Evolutionary conservation across 2,329 filamentous ascomycete genomes (phyloP), one percentile per base, ranked within the genome.

Genomic region (Scedosporium dehoogii): DNA sequence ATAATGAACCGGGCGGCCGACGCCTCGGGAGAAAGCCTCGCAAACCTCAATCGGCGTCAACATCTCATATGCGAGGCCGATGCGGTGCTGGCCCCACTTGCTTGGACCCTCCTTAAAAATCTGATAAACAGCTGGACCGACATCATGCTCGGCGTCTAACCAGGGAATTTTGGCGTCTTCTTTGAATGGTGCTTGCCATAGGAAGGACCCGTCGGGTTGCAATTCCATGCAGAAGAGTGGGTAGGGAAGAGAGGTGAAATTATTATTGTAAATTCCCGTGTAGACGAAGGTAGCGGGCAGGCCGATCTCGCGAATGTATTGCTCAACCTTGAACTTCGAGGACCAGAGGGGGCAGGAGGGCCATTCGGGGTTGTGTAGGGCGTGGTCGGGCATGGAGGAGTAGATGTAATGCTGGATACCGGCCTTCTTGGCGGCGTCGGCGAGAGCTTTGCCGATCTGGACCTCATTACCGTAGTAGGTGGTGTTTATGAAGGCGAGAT

Each of bases 251-350:
- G 90, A 94, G 33, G 93, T 97, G 76, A 97, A 99, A 73, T 99
- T 97, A 76, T 97, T 97, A 81, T 97, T 96, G 80, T 97, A 99
- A 69, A 97, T 97, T 64, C 93, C 94, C 9, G 92, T 91, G 75
- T 97, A 97, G 67, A 97, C 88, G 73, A 96, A 97, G 0, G 93
- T 97, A 1, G 92, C 87, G 0, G 91, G 91, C 10, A 97, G 80
- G 9, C 87, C 87, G 48, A 96, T 84, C 71, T 91, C 85, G 63
- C 90, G 86, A 60, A 97, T 84, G 73, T 97, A 96, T 62, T 94
- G 89, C 75, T 97, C 94, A 51, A 97, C 89, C 59, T 90, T 87
- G 74, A 96, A 92, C 75, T 99, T 99, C 65, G 88, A 87, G 4
- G 90, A 87, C 93, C 94, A 99, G 61, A 96, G 82, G 0, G 94